Base-by-base conservation (phyloP, 2,329 filamentous ascomycete genomes). In the Ceratocystis huliohia region DNA sequence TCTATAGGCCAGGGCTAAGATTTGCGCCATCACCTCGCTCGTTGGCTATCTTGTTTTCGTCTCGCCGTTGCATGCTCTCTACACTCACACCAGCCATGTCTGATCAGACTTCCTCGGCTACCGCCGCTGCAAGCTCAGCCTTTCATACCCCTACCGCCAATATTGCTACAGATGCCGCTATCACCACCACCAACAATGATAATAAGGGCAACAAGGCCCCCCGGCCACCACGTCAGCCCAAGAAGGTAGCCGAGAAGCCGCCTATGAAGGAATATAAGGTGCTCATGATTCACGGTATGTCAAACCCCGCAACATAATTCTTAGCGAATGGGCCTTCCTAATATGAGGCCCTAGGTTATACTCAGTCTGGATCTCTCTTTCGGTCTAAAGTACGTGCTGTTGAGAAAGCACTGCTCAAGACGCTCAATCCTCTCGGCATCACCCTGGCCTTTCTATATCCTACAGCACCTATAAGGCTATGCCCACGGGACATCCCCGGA, bases 351-450 rank as follows among this genome's bases (percentile, higher is more conserved):
- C 10, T 66, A 86, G 88, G 93, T 75, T 96, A 86, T 82, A 96
- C 93, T 6, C 93, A 97, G 80, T 95, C 89, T 33, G 91, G 92
- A 3, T 76, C 86, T 3, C 80, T 91, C 69, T 96, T 96, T 82
- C 87, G 85, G 74, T 84, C 87, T 75, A 96, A 96, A 78, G 95
- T 90, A 59, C 89, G 91, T 74, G 90, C 90, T 10, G 80, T 96
- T 1, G 85, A 91, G 71, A 96, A 96, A 75, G 79, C 87, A 65
- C 82, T 96, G 67, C 75, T 79, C 68, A 96, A 96, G 73, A 78
- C 84, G 33, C 88, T 96, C 69, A 76, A 81, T 1, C 81, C 86
- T 57, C 76, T 82, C 66, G 78, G 79, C 70, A 74, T 83, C 71
- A 79, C 74, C 65, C 81, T 79, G 69, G 79, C 75, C 2, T 80